Evolutionary conservation across 768 basidiomycete species (phyloP), one percentile per base, ranked within the genome.

Genomic region (Lactarius indigo): DNA sequence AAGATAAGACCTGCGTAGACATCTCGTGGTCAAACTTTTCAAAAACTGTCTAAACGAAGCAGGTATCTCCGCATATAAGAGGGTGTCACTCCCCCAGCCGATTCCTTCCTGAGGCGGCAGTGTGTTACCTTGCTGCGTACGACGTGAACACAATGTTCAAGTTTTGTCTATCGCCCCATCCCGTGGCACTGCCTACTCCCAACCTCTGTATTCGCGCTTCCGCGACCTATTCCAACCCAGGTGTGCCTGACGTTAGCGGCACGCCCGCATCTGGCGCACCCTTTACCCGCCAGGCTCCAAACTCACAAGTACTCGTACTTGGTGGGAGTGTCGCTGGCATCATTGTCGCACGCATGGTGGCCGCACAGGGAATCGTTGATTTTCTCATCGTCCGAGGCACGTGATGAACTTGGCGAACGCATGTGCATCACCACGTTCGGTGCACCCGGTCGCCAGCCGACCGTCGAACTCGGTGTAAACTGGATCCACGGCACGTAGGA

Each of bases 261-360:
- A 8, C 42, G n/a, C 42, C 1, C 41, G 8, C 41, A 5, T 18
- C 42, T 7, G 20, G 18, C 1, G 20, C 2, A 18, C 8, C 42
- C 18, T 20, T 26, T 23, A 2, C 23, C 23, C n/a, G 47, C 7
- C n/a, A 23, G 47, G 47, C 12, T 15, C 33, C 18, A 33, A 63
- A 72, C 39, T 69, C 72, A 2, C 78, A 72, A 1, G 81, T 86
- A 4, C 78, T 87, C 23, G 83, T 88, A 65, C 79, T 88, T n/a
- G 87, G 87, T 6, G 87, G 84, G 31, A 87, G 87, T 5, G 82
- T 87, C 42, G 74, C 87, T 1, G 87, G 87, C 5, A 75, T 88
- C 33, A 85, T 85, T 35, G 86, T 86, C 6, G 87, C 88, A 7
- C 82, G 85, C 18, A 83, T 84, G 0, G 76, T 87, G 13, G 80